Evolutionary conservation across 169 alveolate species (phyloP).

Genomic region (Toxoplasma gondii): DNA sequence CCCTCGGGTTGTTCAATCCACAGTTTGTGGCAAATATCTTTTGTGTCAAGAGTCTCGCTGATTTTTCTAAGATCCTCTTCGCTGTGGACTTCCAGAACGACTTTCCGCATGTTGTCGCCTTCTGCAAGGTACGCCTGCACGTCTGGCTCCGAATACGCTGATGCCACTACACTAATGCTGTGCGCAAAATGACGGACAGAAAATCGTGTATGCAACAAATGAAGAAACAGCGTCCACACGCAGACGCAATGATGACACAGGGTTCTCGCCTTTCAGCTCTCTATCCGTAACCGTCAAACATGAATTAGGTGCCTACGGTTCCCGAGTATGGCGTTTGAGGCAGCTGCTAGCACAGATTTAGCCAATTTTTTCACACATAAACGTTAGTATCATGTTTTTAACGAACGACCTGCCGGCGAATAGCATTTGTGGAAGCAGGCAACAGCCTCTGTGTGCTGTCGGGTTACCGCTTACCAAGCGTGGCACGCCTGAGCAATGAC

Average conservation of each 20-base stretch:
- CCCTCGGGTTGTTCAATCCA: constrained; percentile 79
- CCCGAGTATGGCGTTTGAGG: no score
- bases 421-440: not conserved
- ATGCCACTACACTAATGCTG: constrained; percentile 5
- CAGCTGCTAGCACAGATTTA: no score
- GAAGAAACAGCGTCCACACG: no score
- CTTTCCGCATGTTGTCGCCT: constrained; percentile 73
- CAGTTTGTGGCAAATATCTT: constrained; percentile 68
- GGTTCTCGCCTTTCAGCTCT: no score
- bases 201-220: no score
- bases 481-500: constrained; percentile 80
- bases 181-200: not conserved
- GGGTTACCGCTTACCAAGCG: constrained; percentile 68
- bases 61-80: constrained; percentile 62
- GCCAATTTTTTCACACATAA: no score
- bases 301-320: no score
- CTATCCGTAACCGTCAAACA: no score
- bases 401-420: no score
- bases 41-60: constrained; percentile 54
- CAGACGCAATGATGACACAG: no score
- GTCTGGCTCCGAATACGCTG: not conserved
- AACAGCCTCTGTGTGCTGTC: not conserved
- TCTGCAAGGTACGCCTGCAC: constrained; percentile 67
- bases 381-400: no score
- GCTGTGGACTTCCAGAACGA: constrained; percentile 69